Conservation (phyloP, 2,329 filamentous ascomycete species). For the Byssoonygena ceratinophila region DNA sequence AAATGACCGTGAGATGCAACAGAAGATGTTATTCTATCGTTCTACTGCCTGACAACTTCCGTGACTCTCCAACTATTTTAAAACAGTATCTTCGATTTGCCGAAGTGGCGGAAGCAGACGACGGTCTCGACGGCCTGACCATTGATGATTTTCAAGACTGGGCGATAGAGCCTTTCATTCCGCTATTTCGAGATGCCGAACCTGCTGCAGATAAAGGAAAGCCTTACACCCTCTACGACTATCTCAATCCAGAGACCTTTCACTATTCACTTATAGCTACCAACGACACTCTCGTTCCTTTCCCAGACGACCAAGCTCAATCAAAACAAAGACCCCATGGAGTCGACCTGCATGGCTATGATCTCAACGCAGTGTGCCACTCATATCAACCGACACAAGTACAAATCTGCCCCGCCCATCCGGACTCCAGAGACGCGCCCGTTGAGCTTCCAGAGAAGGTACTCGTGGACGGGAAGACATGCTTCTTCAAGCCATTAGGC, state of each 20-base stretch:
- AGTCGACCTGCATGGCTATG: conserved; percentile 8
- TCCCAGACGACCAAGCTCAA: neutral
- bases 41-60: conserved; percentile 5
- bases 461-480: conserved; percentile 10
- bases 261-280: conserved; percentile 3
- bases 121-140: neutral
- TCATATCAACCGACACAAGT: conserved; percentile 5
- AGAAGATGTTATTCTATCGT: conserved; percentile 10
- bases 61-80: conserved; percentile 1
- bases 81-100: conserved; percentile 6
- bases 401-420: conserved; percentile 5
- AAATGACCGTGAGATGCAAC: conserved; percentile 10
- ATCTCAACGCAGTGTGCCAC: neutral
- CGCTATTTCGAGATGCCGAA: conserved; percentile 3
- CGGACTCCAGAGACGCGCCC: neutral
- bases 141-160: conserved; percentile 10
- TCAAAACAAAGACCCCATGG: conserved; percentile 1
- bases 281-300: neutral
- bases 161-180: conserved; percentile 9
- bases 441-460: conserved; percentile 6
- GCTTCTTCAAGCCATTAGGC: conserved; percentile 8
- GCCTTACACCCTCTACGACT: conserved; percentile 6
- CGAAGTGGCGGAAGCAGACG: conserved; percentile 1
- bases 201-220: neutral
- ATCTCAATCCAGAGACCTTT: conserved; percentile 3